Percentiles rank a stretch among this genome's conserved stretches.
Conservation (phyloP, 441 rosid species). For the Populus tomentosa region DNA sequence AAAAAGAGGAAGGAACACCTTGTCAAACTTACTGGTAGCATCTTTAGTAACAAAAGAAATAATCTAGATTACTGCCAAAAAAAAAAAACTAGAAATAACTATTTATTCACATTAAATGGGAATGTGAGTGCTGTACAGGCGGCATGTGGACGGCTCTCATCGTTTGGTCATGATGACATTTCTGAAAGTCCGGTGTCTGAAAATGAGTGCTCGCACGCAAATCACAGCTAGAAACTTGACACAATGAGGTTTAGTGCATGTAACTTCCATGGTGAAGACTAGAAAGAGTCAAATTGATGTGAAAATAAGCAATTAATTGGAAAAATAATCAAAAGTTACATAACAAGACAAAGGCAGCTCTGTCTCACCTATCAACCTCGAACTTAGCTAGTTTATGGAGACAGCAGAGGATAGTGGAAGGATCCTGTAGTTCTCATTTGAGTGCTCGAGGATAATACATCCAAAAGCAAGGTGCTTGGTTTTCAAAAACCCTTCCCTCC, state of each 20-base stretch:
- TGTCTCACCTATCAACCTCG: conserved; percentile 7
- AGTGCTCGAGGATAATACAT: conserved; percentile 19
- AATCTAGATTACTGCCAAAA: neutral
- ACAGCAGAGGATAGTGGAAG: conserved; percentile 10
- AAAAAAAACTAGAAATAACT: neutral
- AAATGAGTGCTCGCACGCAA: neutral
- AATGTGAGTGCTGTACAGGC: neutral
- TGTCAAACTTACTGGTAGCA: neutral
- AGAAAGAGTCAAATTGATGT: conserved; percentile 1
- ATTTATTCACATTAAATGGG: neutral
- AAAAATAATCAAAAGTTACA: neutral
- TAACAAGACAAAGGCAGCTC: conserved; percentile 6
- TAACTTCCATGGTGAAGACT: conserved; percentile 1
- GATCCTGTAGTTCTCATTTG: conserved; percentile 1
- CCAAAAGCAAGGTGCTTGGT: conserved; percentile 2
- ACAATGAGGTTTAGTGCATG: neutral
- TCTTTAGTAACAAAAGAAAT: neutral
- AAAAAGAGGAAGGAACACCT: neutral
- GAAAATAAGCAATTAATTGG: conserved; percentile 5
- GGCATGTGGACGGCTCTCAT: conserved; percentile 5
- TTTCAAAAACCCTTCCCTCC: neutral
- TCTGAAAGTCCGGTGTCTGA: neutral
- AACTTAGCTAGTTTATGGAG: conserved; percentile 10
- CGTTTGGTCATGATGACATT: neutral
- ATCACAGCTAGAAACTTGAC: conserved; percentile 5